These are phyloP conservation scores for Baorangia bicolor DNA, from an alignment of 768 basidiomycete species.

Conservation along the genomic window DNA sequence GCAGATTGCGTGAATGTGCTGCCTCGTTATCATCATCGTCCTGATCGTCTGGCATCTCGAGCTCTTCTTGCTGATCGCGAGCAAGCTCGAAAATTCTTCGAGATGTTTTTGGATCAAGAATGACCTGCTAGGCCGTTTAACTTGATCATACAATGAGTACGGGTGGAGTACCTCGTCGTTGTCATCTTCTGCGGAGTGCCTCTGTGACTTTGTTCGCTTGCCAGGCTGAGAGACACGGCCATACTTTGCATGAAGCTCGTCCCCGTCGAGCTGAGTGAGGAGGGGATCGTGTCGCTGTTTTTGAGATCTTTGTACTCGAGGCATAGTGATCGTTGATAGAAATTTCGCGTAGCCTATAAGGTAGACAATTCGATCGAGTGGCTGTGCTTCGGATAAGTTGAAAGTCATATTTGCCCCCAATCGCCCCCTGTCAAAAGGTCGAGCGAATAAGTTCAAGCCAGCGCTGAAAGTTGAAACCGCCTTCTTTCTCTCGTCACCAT, in stretches of 20 bases:
- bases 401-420: too few species aligned
- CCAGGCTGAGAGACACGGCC: conserved; percentile 75
- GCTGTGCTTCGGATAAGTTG: conserved; percentile 9
- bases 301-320: conserved; percentile 53
- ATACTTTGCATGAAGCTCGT: conserved; percentile 75
- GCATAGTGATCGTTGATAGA: conserved; percentile 51
- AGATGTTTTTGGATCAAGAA: conserved; percentile 80
- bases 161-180: conserved; percentile 51
- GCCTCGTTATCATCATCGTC: conserved; percentile 40
- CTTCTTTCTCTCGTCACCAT: conserved; percentile 10
- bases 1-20: conserved; percentile 27
- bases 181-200: conserved; percentile 46
- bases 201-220: conserved; percentile 64
- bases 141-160: background rate
- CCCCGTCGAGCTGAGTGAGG: conserved; percentile 77
- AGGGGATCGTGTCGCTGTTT: conserved; percentile 85
- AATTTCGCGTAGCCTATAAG: background rate
- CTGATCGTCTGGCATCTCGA: conserved; percentile 62
- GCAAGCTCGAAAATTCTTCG: conserved; percentile 90
- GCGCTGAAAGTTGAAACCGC: background rate
- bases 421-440: background rate
- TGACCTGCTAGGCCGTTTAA: conserved; percentile 43
- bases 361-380: conserved; percentile 3
- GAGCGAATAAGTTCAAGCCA: background rate
- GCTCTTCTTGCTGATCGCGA: conserved; percentile 87